Conservation (phyloP, 1,284 basidiomycete genomes). For the Marasmius tenuissimus region DNA sequence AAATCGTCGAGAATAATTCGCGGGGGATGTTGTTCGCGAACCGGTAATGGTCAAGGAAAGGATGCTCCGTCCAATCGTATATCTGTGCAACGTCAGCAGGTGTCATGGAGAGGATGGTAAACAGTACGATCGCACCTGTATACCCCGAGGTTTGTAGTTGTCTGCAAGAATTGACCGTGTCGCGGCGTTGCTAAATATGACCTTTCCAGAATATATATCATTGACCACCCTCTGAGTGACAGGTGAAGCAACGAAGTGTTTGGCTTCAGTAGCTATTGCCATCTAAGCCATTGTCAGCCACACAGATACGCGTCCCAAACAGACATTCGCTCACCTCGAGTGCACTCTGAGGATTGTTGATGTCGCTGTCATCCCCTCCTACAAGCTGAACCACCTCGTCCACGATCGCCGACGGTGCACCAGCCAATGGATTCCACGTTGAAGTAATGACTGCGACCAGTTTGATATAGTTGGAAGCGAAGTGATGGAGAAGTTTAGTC, state of each 20-base stretch:
- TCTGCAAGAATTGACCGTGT: constrained; percentile 78
- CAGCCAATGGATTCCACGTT: constrained; percentile 79
- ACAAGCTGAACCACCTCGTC: constrained; percentile 59
- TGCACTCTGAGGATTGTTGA: constrained; percentile 69
- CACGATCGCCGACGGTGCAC: constrained; percentile 69
- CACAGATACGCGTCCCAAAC: not conserved
- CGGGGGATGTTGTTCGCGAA: constrained; percentile 22
- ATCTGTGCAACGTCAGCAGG: constrained; percentile 54
- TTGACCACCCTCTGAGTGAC: constrained; percentile 82
- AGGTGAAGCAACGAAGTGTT: constrained; percentile 76
- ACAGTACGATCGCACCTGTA: constrained; percentile 4
- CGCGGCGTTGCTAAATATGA: constrained; percentile 66
- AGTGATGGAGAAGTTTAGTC: constrained; percentile 78
- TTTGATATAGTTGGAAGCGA: constrained; percentile 70
- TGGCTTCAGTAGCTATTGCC: constrained; percentile 81
- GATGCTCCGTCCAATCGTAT: constrained; percentile 71
- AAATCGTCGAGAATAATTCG: constrained; percentile 5
- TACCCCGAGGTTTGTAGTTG: constrained; percentile 73
- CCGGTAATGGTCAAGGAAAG: constrained; percentile 85
- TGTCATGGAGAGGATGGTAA: not conserved
- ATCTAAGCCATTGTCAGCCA: constrained; percentile 47
- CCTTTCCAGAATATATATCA: constrained; percentile 76
- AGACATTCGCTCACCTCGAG: constrained; percentile 62
- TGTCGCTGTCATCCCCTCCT: constrained; percentile 50
- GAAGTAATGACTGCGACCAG: constrained; percentile 77